Percentiles rank a stretch among this genome's conserved stretches.
Evolutionary conservation across 495 filamentous ascomycete species (phyloP).

Genomic region (Astrothelium macrocarpum): DNA sequence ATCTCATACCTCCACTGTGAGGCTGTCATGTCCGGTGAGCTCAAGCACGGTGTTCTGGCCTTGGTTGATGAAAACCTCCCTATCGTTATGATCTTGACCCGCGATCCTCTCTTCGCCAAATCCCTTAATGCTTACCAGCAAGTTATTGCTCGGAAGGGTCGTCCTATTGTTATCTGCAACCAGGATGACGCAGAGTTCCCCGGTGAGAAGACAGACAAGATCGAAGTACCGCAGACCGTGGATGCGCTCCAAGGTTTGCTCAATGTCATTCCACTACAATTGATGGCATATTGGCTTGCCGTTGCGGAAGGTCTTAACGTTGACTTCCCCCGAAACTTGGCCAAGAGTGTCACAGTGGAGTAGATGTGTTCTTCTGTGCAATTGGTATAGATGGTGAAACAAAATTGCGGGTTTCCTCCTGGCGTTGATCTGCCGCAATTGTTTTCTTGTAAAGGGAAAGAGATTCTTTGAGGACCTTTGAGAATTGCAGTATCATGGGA

Average conservation of each 20-base stretch:
- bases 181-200: slow-evolving; percentile 80
- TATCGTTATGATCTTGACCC: slow-evolving; percentile 98
- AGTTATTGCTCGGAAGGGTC: slow-evolving; percentile 87
- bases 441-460: neutral
- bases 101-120: slow-evolving; percentile 91
- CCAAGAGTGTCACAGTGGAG: slow-evolving; percentile 98
- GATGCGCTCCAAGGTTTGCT: slow-evolving; percentile 92
- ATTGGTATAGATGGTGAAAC: neutral
- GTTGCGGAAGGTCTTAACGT: slow-evolving; percentile 93
- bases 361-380: slow-evolving; percentile 35
- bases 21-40: slow-evolving; percentile 97
- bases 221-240: slow-evolving; percentile 91
- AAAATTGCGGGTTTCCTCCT: neutral
- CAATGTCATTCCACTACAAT: slow-evolving; percentile 94
- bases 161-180: slow-evolving; percentile 98
- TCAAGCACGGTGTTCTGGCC: slow-evolving; percentile 96
- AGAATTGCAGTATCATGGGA: neutral
- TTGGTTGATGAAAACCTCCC: slow-evolving; percentile 96
- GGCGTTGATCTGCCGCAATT: neutral
- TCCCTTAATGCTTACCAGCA: slow-evolving; percentile 98
- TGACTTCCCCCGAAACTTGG: slow-evolving; percentile 94
- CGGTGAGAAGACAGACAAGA: slow-evolving; percentile 79
- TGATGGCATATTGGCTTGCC: slow-evolving; percentile 97
- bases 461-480: neutral
- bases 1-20: slow-evolving; percentile 99